A percentile compares a stretch with the other conserved stretches of the same genome.
These are phyloP conservation scores for Terfezia claveryi DNA, from an alignment of 495 filamentous ascomycete genomes.

Conservation along the genomic window DNA sequence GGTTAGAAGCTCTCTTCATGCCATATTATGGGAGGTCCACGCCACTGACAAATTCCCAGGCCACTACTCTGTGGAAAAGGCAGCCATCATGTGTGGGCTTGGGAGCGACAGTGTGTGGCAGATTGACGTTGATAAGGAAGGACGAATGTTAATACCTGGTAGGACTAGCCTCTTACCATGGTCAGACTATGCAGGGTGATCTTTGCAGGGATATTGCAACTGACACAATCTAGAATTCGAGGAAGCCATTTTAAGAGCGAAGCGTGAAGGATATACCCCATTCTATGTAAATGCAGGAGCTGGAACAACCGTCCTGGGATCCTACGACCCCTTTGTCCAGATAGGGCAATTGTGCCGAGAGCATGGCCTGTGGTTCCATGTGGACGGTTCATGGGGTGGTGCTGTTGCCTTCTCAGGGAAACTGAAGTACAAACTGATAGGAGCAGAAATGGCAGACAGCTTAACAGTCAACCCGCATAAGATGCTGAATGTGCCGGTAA, in stretches of 20 bases:
- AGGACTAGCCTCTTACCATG: slow-evolving; percentile 20
- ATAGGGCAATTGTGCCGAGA: slow-evolving; percentile 50
- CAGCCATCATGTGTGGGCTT: slow-evolving; percentile 65
- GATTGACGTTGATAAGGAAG: slow-evolving; percentile 50
- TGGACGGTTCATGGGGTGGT: slow-evolving; percentile 83
- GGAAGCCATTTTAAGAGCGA: slow-evolving; percentile 33
- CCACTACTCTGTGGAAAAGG: slow-evolving; percentile 90
- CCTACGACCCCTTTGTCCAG: slow-evolving; percentile 58
- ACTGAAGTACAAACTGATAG: slow-evolving; percentile 41
- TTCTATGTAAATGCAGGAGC: slow-evolving; percentile 94
- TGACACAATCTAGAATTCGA: slow-evolving; percentile 30
- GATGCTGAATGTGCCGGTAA: slow-evolving; percentile 79
- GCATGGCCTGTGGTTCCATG: slow-evolving; percentile 66
- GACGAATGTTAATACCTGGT: slow-evolving; percentile 33
- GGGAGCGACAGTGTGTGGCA: slow-evolving; percentile 48
- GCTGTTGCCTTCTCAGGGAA: slow-evolving; percentile 51
- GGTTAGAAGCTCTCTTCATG: slow-evolving; percentile 20
- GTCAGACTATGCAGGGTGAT: not conserved
- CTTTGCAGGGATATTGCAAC: not conserved
- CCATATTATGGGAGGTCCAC: no score
- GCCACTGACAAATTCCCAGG: no score
- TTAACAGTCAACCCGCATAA: slow-evolving; percentile 86
- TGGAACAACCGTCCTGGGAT: slow-evolving; percentile 79
- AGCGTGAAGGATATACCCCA: slow-evolving; percentile 45
- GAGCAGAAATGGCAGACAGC: slow-evolving; percentile 51